Conservation (phyloP, 2,329 filamentous ascomycete genomes). For the Byssoonygena ceratinophila region DNA sequence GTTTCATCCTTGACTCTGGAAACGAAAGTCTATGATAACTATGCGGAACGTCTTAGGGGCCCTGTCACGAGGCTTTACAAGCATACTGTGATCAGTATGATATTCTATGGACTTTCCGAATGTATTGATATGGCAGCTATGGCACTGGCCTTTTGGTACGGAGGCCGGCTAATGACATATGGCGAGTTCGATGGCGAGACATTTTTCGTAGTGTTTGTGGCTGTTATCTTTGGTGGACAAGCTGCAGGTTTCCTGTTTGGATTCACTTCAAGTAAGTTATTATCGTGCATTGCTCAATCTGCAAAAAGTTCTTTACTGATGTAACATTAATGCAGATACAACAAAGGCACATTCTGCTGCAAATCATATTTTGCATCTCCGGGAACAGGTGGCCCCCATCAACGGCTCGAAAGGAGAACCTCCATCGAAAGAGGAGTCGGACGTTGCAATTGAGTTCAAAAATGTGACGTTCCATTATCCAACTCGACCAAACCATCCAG, state of each 20-base stretch:
- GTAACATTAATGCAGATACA: too few relatives aligned
- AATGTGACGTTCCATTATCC: slow-evolving; percentile 35
- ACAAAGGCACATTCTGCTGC: slow-evolving; percentile 43
- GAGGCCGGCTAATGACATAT: slow-evolving; percentile 36
- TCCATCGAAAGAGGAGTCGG: slow-evolving; percentile 26
- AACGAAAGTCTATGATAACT: slow-evolving; percentile 29
- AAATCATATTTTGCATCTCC: slow-evolving; percentile 45
- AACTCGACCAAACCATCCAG: slow-evolving; percentile 21
- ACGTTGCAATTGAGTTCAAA: slow-evolving; percentile 36
- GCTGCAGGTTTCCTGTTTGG: slow-evolving; percentile 25
- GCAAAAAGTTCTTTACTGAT: too few relatives aligned
- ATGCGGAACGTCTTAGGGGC: slow-evolving; percentile 27
- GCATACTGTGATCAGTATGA: slow-evolving; percentile 49
- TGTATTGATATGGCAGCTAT: slow-evolving; percentile 40
- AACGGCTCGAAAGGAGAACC: slow-evolving; percentile 21
- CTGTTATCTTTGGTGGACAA: slow-evolving; percentile 30
- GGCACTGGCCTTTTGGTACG: slow-evolving; percentile 54
- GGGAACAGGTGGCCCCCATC: slow-evolving; percentile 35
- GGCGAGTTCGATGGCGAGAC: slow-evolving; percentile 25
- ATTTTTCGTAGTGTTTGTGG: slow-evolving; percentile 39
- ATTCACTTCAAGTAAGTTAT: slow-evolving; percentile 28
- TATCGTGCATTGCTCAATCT: too few relatives aligned
- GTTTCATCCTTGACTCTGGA: slow-evolving; percentile 43
- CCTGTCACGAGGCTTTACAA: slow-evolving; percentile 50
- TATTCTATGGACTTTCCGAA: slow-evolving; percentile 57